phyloP scores from a whole-genome alignment of 306 rosid species.

The Pterocarpus santalinus region DNA sequence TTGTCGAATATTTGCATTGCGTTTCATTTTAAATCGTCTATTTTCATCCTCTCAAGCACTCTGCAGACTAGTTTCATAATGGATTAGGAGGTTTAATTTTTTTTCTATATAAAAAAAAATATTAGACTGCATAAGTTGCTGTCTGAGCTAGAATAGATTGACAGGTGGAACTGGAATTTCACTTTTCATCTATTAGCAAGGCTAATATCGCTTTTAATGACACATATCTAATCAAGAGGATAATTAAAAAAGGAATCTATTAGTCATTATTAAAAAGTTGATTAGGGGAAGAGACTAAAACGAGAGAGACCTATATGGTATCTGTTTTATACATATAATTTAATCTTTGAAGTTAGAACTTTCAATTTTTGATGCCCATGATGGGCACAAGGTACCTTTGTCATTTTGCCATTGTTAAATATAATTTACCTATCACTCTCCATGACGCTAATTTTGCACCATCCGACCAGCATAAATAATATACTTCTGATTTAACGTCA shows the following conservation, averaged over 20 bases:
- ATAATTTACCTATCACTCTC: conserved; percentile 43
- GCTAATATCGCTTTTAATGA: conserved; percentile 35
- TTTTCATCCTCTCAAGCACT: neutral
- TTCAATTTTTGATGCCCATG: conserved; percentile 50
- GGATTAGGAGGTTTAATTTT: conserved; percentile 4
- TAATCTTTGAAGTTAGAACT: conserved; percentile 40
- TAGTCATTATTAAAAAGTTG: conserved; percentile 43
- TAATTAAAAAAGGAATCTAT: conserved; percentile 43
- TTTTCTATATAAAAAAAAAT: neutral
- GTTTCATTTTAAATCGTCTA: neutral
- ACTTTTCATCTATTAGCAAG: conserved; percentile 30
- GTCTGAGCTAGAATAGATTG: neutral
- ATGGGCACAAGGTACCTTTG: conserved; percentile 51
- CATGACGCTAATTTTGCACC: conserved; percentile 39
- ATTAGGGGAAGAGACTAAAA: conserved; percentile 19
- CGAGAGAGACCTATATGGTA: conserved; percentile 11
- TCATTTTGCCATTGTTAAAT: conserved; percentile 22
- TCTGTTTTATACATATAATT: conserved; percentile 28
- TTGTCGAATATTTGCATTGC: neutral
- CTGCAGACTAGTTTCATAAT: neutral
- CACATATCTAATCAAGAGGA: conserved; percentile 43
- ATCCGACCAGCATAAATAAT: conserved; percentile 21
- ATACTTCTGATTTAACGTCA: conserved; percentile 6
- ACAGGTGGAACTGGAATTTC: conserved; percentile 41
- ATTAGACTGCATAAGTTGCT: neutral